Conservation (phyloP, 129 eudicot species). For the Deinandra increscens region DNA sequence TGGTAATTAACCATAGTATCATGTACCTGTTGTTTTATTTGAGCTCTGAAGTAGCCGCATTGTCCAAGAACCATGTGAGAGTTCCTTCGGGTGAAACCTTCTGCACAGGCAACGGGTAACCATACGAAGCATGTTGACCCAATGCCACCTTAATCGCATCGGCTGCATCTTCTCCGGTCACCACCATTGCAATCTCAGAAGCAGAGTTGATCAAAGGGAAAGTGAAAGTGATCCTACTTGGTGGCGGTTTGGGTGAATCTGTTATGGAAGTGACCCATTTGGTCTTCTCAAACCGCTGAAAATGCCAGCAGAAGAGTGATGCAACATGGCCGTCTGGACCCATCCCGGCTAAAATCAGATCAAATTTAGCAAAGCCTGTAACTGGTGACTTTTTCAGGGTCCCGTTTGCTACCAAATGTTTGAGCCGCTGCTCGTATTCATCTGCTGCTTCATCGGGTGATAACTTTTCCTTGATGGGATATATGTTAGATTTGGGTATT, state of each 20-base stretch:
- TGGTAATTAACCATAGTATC: neutral
- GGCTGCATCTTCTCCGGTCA: constrained; percentile 52
- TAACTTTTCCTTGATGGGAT: constrained; percentile 44
- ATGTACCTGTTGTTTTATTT: constrained; percentile 13
- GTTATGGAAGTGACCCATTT: constrained; percentile 62
- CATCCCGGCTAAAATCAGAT: constrained; percentile 65
- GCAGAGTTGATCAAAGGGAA: constrained; percentile 69
- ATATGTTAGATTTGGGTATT: constrained; percentile 45
- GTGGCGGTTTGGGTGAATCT: constrained; percentile 75
- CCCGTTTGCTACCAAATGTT: constrained; percentile 35
- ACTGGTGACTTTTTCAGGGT: constrained; percentile 28
- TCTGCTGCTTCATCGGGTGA: constrained; percentile 61
- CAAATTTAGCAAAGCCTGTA: constrained; percentile 55
- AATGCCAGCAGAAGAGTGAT: constrained; percentile 55
- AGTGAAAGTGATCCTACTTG: constrained; percentile 65
- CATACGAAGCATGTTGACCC: constrained; percentile 24
- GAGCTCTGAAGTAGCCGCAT: constrained; percentile 53
- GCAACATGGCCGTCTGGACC: constrained; percentile 81
- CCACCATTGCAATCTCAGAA: constrained; percentile 54
- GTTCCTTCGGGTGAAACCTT: constrained; percentile 51
- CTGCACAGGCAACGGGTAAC: constrained; percentile 38
- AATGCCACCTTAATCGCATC: constrained; percentile 39
- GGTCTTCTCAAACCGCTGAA: constrained; percentile 46
- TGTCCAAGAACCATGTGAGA: constrained; percentile 65
- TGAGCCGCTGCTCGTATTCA: constrained; percentile 53